Percentiles rank a stretch among this genome's conserved stretches.
phyloP scores from a whole-genome alignment of 805 yeast species.

The Allodekkera sacchari region DNA sequence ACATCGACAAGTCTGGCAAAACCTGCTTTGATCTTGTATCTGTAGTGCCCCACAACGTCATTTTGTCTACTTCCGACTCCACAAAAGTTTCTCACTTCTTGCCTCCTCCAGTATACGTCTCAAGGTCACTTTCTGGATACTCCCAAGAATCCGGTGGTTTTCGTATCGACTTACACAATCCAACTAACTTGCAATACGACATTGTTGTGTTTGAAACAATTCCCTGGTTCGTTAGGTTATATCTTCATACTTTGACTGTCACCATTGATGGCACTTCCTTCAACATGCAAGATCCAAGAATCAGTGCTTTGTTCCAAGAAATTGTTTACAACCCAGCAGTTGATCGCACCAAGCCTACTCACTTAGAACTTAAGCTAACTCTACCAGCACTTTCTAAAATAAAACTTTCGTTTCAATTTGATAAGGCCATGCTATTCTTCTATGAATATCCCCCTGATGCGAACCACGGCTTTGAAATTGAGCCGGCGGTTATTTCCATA shows the following conservation, averaged over 20 bases:
- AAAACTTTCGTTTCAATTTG: conserved; percentile 68
- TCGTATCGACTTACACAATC: conserved; percentile 70
- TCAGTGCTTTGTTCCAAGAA: conserved; percentile 35
- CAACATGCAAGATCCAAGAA: conserved; percentile 17
- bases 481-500: conserved; percentile 76
- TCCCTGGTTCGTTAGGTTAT: conserved; percentile 90
- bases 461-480: conserved; percentile 92
- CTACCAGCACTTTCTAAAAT: conserved; percentile 60
- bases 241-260: conserved; percentile 57
- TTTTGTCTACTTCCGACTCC: conserved; percentile 38
- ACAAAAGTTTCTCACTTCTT: conserved; percentile 29
- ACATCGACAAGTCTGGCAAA: conserved; percentile 3
- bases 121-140: conserved; percentile 84
- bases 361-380: conserved; percentile 57
- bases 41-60: conserved; percentile 26
- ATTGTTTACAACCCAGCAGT: conserved; percentile 66
- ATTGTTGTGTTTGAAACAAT: conserved; percentile 69
- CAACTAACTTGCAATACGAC: conserved; percentile 36
- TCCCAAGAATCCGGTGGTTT: conserved; percentile 90
- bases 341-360: conserved; percentile 77
- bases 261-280: conserved; percentile 12
- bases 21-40: conserved; percentile 19
- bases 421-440: conserved; percentile 73
- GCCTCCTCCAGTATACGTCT: conserved; percentile 59
- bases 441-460: conserved; percentile 99